These are phyloP conservation scores for Diaporthe capsici DNA, from an alignment of 2,329 filamentous ascomycete species.

Conservation along the genomic window DNA sequence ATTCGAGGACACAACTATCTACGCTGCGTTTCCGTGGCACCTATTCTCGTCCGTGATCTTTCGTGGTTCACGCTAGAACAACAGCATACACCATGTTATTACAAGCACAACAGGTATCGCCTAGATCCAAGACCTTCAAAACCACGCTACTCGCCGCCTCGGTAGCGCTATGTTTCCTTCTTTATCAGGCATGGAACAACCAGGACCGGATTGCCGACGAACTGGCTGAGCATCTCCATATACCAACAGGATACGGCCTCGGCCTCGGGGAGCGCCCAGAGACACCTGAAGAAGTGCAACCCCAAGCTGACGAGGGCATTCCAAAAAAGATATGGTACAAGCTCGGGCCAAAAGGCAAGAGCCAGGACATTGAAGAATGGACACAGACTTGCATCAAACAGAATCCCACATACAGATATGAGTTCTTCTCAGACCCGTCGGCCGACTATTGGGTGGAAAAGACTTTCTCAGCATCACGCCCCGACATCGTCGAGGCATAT, in stretches of 20 bases:
- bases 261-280: not conserved
- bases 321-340: conserved; percentile 55
- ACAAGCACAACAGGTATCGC: conserved; percentile 17
- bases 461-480: conserved; percentile 56
- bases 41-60: not conserved
- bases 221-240: conserved; percentile 9
- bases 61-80: not conserved
- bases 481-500: conserved; percentile 46
- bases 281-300: not conserved
- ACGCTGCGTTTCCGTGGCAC: not conserved
- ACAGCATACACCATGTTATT: conserved; percentile 14
- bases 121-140: conserved; percentile 15
- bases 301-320: not conserved
- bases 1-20: not conserved
- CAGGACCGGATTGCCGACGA: conserved; percentile 17
- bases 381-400: conserved; percentile 49
- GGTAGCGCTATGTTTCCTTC: not conserved
- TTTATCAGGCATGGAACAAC: conserved; percentile 12
- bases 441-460: conserved; percentile 71
- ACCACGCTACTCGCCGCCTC: not conserved
- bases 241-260: not conserved
- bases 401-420: conserved; percentile 47
- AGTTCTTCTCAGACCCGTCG: conserved; percentile 48
- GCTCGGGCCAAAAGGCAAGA: conserved; percentile 53
- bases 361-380: conserved; percentile 48